Percentiles rank a stretch among this genome's conserved stretches.
phyloP scores from a whole-genome alignment of 441 rosid genomes.

The Geranium incanum region DNA sequence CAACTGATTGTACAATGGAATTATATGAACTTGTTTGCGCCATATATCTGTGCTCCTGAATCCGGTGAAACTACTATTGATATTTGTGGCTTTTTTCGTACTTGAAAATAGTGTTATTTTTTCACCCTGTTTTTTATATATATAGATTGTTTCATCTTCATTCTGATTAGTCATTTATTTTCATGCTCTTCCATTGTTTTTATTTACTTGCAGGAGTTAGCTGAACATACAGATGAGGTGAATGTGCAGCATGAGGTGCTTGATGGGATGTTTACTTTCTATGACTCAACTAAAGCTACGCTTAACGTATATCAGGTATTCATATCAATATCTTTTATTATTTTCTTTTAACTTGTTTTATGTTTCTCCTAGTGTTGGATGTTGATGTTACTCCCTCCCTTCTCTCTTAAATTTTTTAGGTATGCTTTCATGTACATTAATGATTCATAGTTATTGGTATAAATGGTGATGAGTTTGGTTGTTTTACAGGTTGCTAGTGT shows the following conservation, averaged over 20 bases:
- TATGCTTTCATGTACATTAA: not conserved
- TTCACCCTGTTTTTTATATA: not conserved
- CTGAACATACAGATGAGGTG: conserved; percentile 65
- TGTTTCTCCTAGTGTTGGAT: no score
- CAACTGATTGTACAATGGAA: not conserved
- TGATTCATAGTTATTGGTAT: not conserved
- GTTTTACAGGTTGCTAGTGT: conserved; percentile 87
- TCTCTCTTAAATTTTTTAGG: not conserved
- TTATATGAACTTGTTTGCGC: not conserved
- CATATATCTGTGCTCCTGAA: no score
- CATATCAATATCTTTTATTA: conserved; percentile 27
- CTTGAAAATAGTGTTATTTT: not conserved
- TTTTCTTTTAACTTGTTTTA: not conserved
- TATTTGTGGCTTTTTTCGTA: not conserved
- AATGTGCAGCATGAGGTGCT: conserved; percentile 67
- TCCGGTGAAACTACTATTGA: not conserved
- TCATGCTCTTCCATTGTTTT: conserved; percentile 16
- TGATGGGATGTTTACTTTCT: conserved; percentile 85
- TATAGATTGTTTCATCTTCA: not conserved
- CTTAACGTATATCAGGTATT: conserved; percentile 88
- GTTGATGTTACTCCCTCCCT: not conserved
- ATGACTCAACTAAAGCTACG: conserved; percentile 64
- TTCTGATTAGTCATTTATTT: not conserved
- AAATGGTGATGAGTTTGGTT: not conserved
- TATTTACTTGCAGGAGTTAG: conserved; percentile 61